Conservation (phyloP, 2,329 filamentous ascomycete species). For the Colletotrichum horii region DNA sequence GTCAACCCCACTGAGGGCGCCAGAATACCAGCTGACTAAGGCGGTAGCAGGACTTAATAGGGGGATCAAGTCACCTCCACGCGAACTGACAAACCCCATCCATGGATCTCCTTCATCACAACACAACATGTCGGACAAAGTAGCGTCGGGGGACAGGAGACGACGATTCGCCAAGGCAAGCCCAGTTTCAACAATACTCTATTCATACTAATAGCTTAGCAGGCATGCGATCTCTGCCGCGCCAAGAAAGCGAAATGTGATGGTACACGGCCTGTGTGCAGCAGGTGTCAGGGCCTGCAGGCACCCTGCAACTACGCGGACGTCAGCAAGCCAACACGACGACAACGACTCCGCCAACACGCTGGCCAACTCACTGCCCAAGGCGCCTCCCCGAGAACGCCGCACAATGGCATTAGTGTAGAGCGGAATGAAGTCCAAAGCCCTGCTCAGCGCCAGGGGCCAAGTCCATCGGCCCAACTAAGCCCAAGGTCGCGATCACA, state of each 20-base stretch:
- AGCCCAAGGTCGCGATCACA: not conserved
- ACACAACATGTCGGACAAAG: not conserved
- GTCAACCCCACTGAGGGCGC: not conserved
- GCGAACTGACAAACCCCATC: not conserved
- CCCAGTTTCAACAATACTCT: not conserved
- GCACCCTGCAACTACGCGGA: not conserved
- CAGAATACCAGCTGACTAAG: not conserved
- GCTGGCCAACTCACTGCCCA: not conserved
- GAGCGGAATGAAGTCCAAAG: not conserved
- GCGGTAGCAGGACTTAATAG: not conserved
- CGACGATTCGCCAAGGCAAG: not conserved
- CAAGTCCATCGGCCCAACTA: not conserved
- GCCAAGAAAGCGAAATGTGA: not conserved
- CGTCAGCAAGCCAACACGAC: not conserved
- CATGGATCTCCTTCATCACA: not conserved
- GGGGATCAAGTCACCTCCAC: not conserved
- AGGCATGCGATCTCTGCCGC: not conserved
- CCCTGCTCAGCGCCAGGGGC: not conserved
- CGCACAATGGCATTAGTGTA: fast-evolving
- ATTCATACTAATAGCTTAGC: not conserved
- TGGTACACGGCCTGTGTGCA: not conserved
- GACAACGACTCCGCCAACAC: not conserved
- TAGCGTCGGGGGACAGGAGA: not conserved
- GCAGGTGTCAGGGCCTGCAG: not conserved
- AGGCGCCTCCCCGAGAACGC: not conserved